Evolutionary conservation across 345 rosid species (phyloP).

Genomic region (Brassica juncea): DNA sequence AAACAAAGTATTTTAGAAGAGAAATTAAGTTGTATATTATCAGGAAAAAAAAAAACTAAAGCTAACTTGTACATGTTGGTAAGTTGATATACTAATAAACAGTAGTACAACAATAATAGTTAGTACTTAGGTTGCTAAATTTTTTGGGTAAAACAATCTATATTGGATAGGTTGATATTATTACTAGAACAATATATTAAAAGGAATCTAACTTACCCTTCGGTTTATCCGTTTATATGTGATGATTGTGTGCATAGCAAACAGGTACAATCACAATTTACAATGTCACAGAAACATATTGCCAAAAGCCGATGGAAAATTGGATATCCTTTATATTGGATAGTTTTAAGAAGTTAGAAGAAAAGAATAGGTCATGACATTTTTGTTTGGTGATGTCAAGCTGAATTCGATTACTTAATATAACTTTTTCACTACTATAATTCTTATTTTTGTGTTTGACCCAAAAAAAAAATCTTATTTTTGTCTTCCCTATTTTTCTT

Average conservation of each 20-base stretch:
- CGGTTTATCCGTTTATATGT: too few relatives aligned
- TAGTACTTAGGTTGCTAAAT: too few relatives aligned
- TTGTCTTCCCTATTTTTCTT: neutral
- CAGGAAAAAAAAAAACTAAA: neutral
- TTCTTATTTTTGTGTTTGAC: neutral
- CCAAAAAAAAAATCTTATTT: neutral
- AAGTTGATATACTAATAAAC: too few relatives aligned
- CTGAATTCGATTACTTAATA: too few relatives aligned
- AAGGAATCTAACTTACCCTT: too few relatives aligned
- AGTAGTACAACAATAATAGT: too few relatives aligned
- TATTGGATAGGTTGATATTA: too few relatives aligned
- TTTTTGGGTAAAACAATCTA: too few relatives aligned
- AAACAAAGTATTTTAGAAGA: neutral
- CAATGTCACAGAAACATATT: neutral
- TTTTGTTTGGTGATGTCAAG: too few relatives aligned
- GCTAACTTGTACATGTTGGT: too few relatives aligned
- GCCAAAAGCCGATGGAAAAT: neutral
- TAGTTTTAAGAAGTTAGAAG: neutral
- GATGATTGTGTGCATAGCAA: neutral
- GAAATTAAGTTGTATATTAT: neutral
- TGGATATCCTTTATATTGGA: slow-evolving; percentile 5
- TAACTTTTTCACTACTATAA: neutral
- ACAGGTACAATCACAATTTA: too few relatives aligned
- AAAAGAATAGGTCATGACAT: neutral
- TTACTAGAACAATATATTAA: too few relatives aligned